Evolutionary conservation across 306 rosid species (phyloP), one percentile per base, ranked within the genome.

Genomic region (Senna siamea): DNA sequence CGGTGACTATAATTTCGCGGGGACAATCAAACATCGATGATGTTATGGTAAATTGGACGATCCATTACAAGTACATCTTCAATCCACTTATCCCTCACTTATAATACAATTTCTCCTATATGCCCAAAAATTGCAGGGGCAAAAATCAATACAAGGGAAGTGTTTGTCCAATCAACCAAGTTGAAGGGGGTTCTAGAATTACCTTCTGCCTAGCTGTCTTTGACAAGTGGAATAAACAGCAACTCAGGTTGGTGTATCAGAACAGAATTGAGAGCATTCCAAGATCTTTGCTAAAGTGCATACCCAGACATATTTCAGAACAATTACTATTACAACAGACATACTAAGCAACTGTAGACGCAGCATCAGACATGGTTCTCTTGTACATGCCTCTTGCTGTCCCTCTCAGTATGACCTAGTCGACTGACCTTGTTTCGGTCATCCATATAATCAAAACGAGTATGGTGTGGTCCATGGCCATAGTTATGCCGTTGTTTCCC

Each of bases 311-410:
- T 20, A 54, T 58, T 58, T 72, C 66, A n/a, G n/a, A n/a, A n/a
- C n/a, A n/a, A n/a, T n/a, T n/a, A n/a, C n/a, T n/a, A n/a, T n/a
- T n/a, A n/a, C n/a, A n/a, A n/a, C n/a, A n/a, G n/a, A n/a, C n/a
- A n/a, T n/a, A n/a, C n/a, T n/a, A n/a, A 28, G 43, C 64, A 43
- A 23, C 44, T 50, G 46, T 15, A 47, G 40, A 18, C 59, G 67
- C 14, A 61, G 44, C 22, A 53, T 85, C 87, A 89, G n/a, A 71
- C 87, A 75, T 79, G 90, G 73, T 87, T 91, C 81, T 89, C 97
- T 48, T 85, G 97, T 6, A 53, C 76, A 69, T 85, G 89, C 82
- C 90, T 83, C 84, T 85, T 87, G 81, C 67, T 80, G 46, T 91
- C 97, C 84, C 92, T 87, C 75, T 88, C 94, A 2, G 78, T 30